These are phyloP conservation scores for Trichoderma citrinoviride DNA, from an alignment of 2,329 filamentous ascomycete genomes.

Conservation along the genomic window DNA sequence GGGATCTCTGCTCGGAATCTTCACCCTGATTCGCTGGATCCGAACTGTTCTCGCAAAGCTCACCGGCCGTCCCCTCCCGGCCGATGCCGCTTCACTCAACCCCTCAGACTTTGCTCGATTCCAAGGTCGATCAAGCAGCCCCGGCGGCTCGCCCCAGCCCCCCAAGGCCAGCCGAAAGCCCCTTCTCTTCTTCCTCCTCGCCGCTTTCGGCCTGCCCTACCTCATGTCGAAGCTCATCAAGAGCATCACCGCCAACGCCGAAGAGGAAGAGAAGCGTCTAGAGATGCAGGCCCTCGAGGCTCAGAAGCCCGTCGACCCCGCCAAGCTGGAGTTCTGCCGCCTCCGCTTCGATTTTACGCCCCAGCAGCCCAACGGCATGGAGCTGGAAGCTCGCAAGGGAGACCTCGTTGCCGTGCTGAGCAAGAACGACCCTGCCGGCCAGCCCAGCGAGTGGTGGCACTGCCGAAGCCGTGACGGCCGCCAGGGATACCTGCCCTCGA, in stretches of 20 bases:
- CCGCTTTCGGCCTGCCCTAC: slow-evolving; percentile 93
- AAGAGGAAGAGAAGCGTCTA: slow-evolving; percentile 69
- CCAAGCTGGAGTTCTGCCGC: slow-evolving; percentile 94
- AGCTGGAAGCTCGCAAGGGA: slow-evolving; percentile 89
- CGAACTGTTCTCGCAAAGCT: slow-evolving; percentile 87
- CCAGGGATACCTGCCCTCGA: slow-evolving; percentile 86
- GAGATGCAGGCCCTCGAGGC: slow-evolving; percentile 51
- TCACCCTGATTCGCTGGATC: slow-evolving; percentile 93
- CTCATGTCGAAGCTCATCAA: slow-evolving; percentile 96
- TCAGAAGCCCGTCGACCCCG: slow-evolving; percentile 68
- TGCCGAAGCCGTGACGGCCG: slow-evolving; percentile 87
- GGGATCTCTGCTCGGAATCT: slow-evolving; percentile 91
- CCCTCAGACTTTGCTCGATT: slow-evolving; percentile 90
- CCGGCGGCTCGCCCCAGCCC: slow-evolving; percentile 63
- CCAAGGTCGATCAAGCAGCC: slow-evolving; percentile 59
- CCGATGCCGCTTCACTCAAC: slow-evolving; percentile 80
- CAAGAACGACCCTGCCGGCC: slow-evolving; percentile 89
- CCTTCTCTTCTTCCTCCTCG: slow-evolving; percentile 90
- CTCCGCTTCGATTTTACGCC: slow-evolving; percentile 93
- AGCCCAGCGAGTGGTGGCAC: slow-evolving; percentile 94
- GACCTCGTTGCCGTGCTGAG: slow-evolving; percentile 91
- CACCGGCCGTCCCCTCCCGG: slow-evolving; percentile 85
- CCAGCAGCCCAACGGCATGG: slow-evolving; percentile 65
- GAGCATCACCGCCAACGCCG: slow-evolving; percentile 75
- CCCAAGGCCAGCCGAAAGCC: slow-evolving; percentile 87